A percentile compares a stretch with the other conserved stretches of the same genome.
These are phyloP conservation scores for Yamadazyma sp. DNA, from an alignment of 805 yeast species.

Conservation along the genomic window DNA sequence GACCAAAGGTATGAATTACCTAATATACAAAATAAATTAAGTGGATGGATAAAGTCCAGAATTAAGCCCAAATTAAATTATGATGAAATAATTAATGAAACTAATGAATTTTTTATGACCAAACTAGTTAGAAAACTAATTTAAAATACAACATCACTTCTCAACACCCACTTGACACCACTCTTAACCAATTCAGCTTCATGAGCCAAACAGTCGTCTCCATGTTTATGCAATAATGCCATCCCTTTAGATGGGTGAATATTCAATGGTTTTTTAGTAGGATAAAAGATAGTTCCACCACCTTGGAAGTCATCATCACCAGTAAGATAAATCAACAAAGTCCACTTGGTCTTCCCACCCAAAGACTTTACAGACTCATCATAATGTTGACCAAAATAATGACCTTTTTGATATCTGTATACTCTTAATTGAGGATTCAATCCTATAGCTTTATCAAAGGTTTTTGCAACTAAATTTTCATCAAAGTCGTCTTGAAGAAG, in stretches of 20 bases:
- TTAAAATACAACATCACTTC: conserved; percentile 51
- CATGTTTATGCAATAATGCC: conserved; percentile 64
- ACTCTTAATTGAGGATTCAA: conserved; percentile 55
- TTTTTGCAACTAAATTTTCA: conserved; percentile 20
- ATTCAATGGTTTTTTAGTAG: conserved; percentile 24
- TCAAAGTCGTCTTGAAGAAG: conserved; percentile 25
- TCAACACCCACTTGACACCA: conserved; percentile 61
- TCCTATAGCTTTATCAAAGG: conserved; percentile 41
- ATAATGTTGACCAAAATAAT: conserved; percentile 58
- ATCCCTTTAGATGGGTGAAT: conserved; percentile 52
- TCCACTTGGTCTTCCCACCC: conserved; percentile 53
- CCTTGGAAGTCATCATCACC: conserved; percentile 56
- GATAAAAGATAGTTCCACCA: conserved; percentile 58
- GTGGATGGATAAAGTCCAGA: conserved; percentile 64
- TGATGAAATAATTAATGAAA: conserved; percentile 17
- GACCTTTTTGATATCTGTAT: conserved; percentile 55
- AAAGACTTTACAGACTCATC: conserved; percentile 51
- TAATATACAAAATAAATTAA: conserved; percentile 55
- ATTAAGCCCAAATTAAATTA: conserved; percentile 10
- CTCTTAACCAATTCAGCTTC: conserved; percentile 50
- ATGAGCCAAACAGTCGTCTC: conserved; percentile 60
- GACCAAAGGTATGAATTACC: conserved; percentile 57
- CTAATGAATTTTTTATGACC: conserved; percentile 25
- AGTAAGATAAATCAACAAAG: conserved; percentile 53
- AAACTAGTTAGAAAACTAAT: conserved; percentile 10